These are phyloP conservation scores for Saksenaea oblongispora DNA, from an alignment of 371 early-diverging fungal species.

Conservation along the genomic window DNA sequence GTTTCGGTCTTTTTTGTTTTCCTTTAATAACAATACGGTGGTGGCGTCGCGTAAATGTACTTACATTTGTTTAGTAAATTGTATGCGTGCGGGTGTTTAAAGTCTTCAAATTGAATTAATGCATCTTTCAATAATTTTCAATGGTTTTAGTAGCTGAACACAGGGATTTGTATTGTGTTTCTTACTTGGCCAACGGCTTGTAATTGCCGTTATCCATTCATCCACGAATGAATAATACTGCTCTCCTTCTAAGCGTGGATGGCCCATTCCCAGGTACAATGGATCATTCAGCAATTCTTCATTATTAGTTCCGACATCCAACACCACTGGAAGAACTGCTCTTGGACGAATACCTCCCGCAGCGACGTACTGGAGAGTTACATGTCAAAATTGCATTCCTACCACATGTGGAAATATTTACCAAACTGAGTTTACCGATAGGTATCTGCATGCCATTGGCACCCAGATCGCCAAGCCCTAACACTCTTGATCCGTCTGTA, in stretches of 20 bases:
- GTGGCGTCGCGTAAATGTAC: not conserved
- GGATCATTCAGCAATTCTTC: slow-evolving; percentile 59
- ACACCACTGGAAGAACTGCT: slow-evolving; percentile 63
- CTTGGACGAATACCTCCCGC: slow-evolving; percentile 68
- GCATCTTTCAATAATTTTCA: slow-evolving; percentile 38
- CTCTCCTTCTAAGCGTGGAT: slow-evolving; percentile 61
- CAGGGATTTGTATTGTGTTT: not conserved
- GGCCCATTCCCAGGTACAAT: slow-evolving; percentile 66
- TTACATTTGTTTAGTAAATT: slow-evolving; percentile 57
- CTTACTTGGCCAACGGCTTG: slow-evolving; percentile 64
- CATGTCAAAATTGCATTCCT: slow-evolving; percentile 16
- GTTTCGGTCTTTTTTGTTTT: slow-evolving; percentile 36
- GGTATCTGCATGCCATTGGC: slow-evolving; percentile 70
- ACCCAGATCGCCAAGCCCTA: slow-evolving; percentile 69
- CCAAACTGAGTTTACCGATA: slow-evolving; percentile 63
- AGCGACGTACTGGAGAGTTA: slow-evolving; percentile 51
- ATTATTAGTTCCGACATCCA: slow-evolving; percentile 72
- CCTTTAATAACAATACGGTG: not conserved
- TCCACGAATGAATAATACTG: slow-evolving; percentile 66
- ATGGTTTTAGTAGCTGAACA: not conserved
- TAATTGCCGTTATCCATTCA: slow-evolving; percentile 65
- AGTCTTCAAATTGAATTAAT: slow-evolving; percentile 60
- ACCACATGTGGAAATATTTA: slow-evolving; percentile 17
- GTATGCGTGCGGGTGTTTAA: slow-evolving; percentile 58
- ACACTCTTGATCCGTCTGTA: slow-evolving; percentile 68